Base-by-base conservation (phyloP, 106 monocot species). In the Allium cepa region DNA sequence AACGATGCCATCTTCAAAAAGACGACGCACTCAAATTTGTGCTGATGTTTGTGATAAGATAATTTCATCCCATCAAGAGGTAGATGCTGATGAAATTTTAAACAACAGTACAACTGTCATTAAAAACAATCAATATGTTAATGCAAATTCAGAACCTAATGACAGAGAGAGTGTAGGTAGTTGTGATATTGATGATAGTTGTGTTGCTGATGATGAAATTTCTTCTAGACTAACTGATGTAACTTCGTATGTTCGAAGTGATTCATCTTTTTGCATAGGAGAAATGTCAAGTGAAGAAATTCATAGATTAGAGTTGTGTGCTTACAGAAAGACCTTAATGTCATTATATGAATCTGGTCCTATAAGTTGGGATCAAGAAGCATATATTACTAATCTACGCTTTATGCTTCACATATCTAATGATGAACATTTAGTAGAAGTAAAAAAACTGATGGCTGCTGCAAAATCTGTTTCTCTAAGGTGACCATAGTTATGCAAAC, bases 1-100 rank as follows among this genome's bases (percentile, higher is more conserved):
- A 5, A 36, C 36, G 36, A 36, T 5, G 1, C 36, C 36, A 36
- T 36, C 36, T 36, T 36, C 36, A 36, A 36, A 36, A 36, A 36
- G 36, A 36, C 36, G 36, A 36, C 36, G 36, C 36, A 36, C 36
- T 36, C 36, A 36, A 36, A 36, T 36, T 36, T 36, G 36, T 36
- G 3, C 36, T 36, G 36, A 36, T 36, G 36, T 36, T 5, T 36
- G 36, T 36, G 36, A 36, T 36, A 36, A 36, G 36, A 50, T 49
- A 55, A 9, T 58, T 48, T 57, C 72, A 73, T 50, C 56, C 48
- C 69, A 71, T 14, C 57, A 78, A 65, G 72, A 83, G 79, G 83
- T 79, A 79, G 76, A 76, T 76, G 79, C 52, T 83, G 76, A 65
- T 79, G 22, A 66, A 74, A 72, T 67, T 50, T 63, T 79, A 62